These are phyloP conservation scores for Leishmania tropica DNA, from an alignment of 208 protist species.

Conservation along the genomic window DNA sequence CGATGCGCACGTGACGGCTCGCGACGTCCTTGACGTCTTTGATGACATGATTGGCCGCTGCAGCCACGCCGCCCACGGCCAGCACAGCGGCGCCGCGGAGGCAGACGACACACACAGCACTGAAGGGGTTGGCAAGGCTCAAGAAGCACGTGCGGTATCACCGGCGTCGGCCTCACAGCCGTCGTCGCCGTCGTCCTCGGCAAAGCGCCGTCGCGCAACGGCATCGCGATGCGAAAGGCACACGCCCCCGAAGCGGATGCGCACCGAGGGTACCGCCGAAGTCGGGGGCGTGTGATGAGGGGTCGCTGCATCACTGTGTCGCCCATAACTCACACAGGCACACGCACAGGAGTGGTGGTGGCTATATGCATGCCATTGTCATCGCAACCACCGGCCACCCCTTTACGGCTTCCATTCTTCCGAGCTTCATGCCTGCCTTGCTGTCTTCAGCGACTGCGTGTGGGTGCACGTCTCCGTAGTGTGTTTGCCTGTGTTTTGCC, in stretches of 20 bases:
- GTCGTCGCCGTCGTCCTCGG: background rate
- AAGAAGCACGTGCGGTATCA: background rate
- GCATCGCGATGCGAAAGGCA: background rate
- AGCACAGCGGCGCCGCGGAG: background rate
- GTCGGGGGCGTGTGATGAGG: background rate
- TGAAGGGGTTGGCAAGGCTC: background rate
- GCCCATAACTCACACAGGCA: background rate
- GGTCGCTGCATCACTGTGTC: background rate
- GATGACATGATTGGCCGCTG: conserved; percentile 15
- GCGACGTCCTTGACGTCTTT: conserved; percentile 28
- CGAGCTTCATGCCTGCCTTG: background rate
- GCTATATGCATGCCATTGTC: background rate
- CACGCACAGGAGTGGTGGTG: background rate
- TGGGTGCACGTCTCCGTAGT: background rate
- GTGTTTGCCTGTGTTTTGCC: background rate
- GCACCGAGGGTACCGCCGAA: background rate
- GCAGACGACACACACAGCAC: background rate
- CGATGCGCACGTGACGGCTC: conserved; percentile 29
- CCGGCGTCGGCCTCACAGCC: background rate
- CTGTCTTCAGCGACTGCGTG: background rate
- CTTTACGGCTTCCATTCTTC: background rate
- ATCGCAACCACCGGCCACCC: too few relatives aligned
- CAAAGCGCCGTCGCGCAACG: background rate
- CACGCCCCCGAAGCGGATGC: background rate
- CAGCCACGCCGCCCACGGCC: background rate